Evolutionary conservation across 148 eudicot species (phyloP), one percentile per base, ranked within the genome.

Genomic region (Fagopyrum esculentum): DNA sequence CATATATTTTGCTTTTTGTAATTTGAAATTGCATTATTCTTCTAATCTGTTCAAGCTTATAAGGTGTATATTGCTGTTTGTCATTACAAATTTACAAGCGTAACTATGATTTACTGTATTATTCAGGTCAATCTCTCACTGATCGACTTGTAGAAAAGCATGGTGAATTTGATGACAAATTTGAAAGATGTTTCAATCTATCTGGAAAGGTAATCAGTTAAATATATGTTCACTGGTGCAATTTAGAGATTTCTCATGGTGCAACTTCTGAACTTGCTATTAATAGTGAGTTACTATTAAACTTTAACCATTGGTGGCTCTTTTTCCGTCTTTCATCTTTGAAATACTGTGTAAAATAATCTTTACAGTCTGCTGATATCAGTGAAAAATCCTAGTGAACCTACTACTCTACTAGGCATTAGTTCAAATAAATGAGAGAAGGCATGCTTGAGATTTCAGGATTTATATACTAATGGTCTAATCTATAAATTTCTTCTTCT

Each of bases 91-190:
- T 54, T 55, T 55, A 16, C 17, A 55, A 55, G 46, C 63, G 60
- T 17, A 47, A 70, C 71, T 40, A 30, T 30, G 40, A 3, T 52
- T 43, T 10, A 19, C 55, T 64, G 4, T 56, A 29, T 40, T 54
- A 77, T 80, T 22, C 83, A 95, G 98, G 97, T 77, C 82, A 87
- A 48, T 78, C 83, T 59, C 80, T 95, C 82, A 81, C 81, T 61
- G 73, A 69, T 77, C 83, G 75, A 73, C 86, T 92, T 45, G 56
- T 77, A 69, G 86, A 84, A 83, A 95, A 92, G 89, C 78, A 83
- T 80, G 81, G 77, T 59, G 92, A 89, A 68, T 89, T 92, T 77
- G 93, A 89, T 66, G 82, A 82, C 29, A 89, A 86, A 78, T 90
- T 89, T 84, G 83, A 81, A 59, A 79, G 83, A n/a, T 77, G 86